Evolutionary conservation across 805 yeast genomes (phyloP), one percentile per base, ranked within the genome.

Genomic region (Pichia cephalocereana): DNA sequence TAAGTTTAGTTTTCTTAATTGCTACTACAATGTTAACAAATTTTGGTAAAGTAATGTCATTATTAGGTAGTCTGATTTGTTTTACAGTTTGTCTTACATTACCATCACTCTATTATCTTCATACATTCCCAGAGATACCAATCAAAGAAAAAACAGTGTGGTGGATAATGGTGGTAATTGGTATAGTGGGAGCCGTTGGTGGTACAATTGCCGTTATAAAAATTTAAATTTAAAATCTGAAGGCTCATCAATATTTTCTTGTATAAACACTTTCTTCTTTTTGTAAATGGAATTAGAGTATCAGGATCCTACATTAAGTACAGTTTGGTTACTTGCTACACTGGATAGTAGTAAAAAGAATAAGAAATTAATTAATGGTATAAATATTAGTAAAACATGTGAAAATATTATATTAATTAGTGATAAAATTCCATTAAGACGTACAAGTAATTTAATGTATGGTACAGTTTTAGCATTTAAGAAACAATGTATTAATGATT

Each of bases 1-100:
- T 85, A n/a, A 83, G 84, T 58, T 63, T 73, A 0, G 45, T 73
- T 6, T 76, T 86, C 48, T 82, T 85, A 23, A 49, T 68, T 5
- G 65, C 83, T 44, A 80, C 95, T 0, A 72, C 84, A 30, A 45
- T 79, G 15, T 74, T 86, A 60, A 91, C 93, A 4, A 83, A 80
- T 46, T 89, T 89, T 61, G 96, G 88, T 58, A 78, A 78, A 55
- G 74, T 89, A 46, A 82, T 89, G 65, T 86, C 95, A 8, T 76
- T 89, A 42, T 64, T 87, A 55, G 96, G 96, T 8, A 77, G 91
- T 6, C 80, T 87, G 1, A 71, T 89, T 45, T 86, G 96, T 56
- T 84, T 86, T 63, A 70, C 82, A 3, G 79, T 88, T 36, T 89
- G 96, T 63, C 69, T 88, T 46, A 82, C 87, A 19, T 71, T 88